Percentiles rank a stretch among this genome's conserved stretches.
Evolutionary conservation across 202 grass and related monocot species (phyloP).

Genomic region (Musa balbisiana): DNA sequence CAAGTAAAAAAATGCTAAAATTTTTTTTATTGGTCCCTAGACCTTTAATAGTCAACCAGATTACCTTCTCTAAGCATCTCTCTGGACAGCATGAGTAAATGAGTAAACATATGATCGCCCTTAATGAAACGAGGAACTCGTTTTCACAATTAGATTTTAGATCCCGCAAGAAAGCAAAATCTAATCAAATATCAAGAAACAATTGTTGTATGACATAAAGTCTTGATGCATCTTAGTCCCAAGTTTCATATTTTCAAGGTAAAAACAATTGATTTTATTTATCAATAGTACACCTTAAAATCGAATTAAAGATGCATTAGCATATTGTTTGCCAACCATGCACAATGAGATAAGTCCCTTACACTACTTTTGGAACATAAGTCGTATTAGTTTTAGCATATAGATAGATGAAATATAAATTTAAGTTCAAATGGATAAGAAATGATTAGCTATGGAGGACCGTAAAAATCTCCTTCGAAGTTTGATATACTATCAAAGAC

Average conservation of each 20-base stretch:
- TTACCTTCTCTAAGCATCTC: constrained; percentile 69
- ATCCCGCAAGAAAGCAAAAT: constrained; percentile 33
- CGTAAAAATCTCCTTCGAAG: no score
- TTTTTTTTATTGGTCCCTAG: constrained; percentile 73
- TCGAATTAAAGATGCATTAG: no score
- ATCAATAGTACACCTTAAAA: no score
- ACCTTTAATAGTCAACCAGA: constrained; percentile 47
- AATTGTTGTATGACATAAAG: background rate
- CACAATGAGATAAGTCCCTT: background rate
- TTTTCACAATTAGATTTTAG: constrained; percentile 73
- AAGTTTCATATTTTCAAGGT: no score
- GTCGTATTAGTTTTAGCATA: no score
- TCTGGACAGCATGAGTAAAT: constrained; percentile 69
- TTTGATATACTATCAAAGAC: no score
- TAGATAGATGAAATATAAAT: no score
- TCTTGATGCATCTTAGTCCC: no score
- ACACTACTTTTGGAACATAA: no score
- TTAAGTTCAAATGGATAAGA: no score
- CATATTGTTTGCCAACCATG: background rate
- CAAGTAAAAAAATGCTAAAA: constrained; percentile 66
- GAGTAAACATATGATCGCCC: constrained; percentile 52
- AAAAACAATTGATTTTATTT: no score
- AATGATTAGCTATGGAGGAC: no score
- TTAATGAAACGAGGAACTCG: constrained; percentile 56
- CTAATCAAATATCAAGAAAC: background rate